Percentiles rank a stretch among this genome's conserved stretches.
These are phyloP conservation scores for Marchantia paleacea DNA, from an alignment of 225 moss, liverwort and hornwort genomes.

Conservation along the genomic window DNA sequence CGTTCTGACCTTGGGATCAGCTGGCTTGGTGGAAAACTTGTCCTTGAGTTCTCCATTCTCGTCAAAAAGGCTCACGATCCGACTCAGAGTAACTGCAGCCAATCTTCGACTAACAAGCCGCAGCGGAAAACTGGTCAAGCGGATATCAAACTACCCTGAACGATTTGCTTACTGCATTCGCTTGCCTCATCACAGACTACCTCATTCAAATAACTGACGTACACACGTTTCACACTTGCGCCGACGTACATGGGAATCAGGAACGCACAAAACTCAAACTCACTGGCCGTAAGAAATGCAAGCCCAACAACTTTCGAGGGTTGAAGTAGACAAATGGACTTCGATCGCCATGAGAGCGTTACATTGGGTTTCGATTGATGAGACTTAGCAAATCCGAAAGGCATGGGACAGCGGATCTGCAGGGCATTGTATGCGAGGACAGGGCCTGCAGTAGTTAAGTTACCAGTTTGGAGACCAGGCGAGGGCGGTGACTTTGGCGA, in stretches of 20 bases:
- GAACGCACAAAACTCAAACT: not conserved
- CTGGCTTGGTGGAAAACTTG: constrained; percentile 91
- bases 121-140: not conserved
- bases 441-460: not conserved
- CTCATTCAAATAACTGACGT: no score
- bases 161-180: not conserved
- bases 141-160: not conserved
- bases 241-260: not conserved
- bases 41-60: constrained; percentile 90
- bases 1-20: constrained; percentile 62
- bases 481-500: constrained; percentile 85
- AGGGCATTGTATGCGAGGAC: no score
- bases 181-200: not conserved
- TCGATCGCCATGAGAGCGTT: no score
- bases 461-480: constrained; percentile 96
- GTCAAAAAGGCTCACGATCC: constrained; percentile 80
- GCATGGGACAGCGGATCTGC: no score
- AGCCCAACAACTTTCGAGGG: no score
- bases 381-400: no score
- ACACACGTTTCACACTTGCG: not conserved
- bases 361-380: not conserved
- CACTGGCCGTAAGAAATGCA: not conserved
- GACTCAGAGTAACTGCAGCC: constrained; percentile 70
- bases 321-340: no score
- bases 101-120: constrained; percentile 51